Conservation (phyloP, 495 filamentous ascomycete genomes). For the Podospora tetraspora region DNA sequence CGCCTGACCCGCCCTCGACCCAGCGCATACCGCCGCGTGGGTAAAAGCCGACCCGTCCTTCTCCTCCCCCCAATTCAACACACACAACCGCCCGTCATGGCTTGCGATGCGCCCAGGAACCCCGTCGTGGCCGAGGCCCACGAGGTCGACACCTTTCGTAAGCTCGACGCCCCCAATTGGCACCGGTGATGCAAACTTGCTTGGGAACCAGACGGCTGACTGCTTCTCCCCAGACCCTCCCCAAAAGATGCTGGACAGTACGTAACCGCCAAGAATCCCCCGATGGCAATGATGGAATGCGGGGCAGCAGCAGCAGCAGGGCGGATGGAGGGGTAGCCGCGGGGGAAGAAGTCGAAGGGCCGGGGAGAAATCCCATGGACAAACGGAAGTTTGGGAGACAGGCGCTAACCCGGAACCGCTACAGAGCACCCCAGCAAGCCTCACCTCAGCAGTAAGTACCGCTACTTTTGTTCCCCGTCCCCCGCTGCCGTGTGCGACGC, state of each 20-base stretch:
- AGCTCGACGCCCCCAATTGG: conserved; percentile 15
- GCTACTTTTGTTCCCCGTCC: not conserved
- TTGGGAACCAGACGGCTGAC: not conserved
- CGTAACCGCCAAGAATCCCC: conserved; percentile 30
- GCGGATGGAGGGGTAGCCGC: conserved; percentile 14
- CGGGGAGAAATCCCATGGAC: conserved; percentile 22
- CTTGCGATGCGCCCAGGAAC: conserved; percentile 54
- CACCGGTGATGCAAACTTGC: not conserved
- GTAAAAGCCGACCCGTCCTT: not conserved
- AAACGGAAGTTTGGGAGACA: conserved; percentile 20
- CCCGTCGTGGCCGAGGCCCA: conserved; percentile 80
- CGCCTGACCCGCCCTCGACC: not conserved
- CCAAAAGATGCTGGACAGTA: conserved; percentile 58
- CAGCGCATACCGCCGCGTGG: not conserved
- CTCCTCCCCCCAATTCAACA: conserved; percentile 22
- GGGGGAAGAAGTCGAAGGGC: not conserved
- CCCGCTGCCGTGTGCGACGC: not conserved
- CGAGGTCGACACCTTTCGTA: conserved; percentile 76
- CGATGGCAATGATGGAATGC: conserved; percentile 11
- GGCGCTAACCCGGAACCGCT: conserved; percentile 28
- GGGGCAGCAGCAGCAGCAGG: conserved; percentile 13
- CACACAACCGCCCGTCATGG: conserved; percentile 51
- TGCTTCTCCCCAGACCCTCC: conserved; percentile 41
- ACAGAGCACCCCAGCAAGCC: conserved; percentile 56
- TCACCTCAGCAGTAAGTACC: conserved; percentile 46